These are phyloP conservation scores for Scheffersomyces stipitis DNA, from an alignment of 805 yeast species.

Conservation along the genomic window DNA sequence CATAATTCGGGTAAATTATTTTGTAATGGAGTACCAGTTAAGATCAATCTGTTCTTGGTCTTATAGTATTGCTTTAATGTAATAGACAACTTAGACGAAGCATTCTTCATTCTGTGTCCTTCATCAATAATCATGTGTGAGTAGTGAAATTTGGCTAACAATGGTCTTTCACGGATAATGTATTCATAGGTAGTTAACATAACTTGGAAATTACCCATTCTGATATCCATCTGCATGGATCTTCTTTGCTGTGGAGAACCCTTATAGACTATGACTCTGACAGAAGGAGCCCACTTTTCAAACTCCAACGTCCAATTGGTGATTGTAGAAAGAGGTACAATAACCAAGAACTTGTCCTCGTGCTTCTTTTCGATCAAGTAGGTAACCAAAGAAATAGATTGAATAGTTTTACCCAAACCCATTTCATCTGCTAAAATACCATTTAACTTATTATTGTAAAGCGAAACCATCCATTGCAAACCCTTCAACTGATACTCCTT, in stretches of 20 bases:
- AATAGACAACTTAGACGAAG: slow-evolving; percentile 68
- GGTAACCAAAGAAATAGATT: slow-evolving; percentile 74
- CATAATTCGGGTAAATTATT: slow-evolving; percentile 83
- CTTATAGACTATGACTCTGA: slow-evolving; percentile 70
- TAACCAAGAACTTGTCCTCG: slow-evolving; percentile 70
- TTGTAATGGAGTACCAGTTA: slow-evolving; percentile 87
- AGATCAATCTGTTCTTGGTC: slow-evolving; percentile 73
- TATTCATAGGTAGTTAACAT: slow-evolving; percentile 80
- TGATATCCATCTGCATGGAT: slow-evolving; percentile 59
- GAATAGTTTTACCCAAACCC: slow-evolving; percentile 71
- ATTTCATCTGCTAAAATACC: slow-evolving; percentile 69
- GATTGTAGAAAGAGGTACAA: slow-evolving; percentile 80
- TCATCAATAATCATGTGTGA: slow-evolving; percentile 89
- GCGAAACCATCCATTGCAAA: slow-evolving; percentile 66
- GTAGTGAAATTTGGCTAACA: slow-evolving; percentile 68
- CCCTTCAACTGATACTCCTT: slow-evolving; percentile 75
- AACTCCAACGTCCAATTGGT: slow-evolving; percentile 86
- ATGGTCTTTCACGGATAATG: slow-evolving; percentile 72
- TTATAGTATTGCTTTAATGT: slow-evolving; percentile 72
- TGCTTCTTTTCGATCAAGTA: slow-evolving; percentile 68
- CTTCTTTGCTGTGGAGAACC: slow-evolving; percentile 77
- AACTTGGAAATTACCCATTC: slow-evolving; percentile 71
- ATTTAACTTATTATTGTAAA: slow-evolving; percentile 58
- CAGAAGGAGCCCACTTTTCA: slow-evolving; percentile 85
- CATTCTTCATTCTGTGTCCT: slow-evolving; percentile 86